Evolutionary conservation across 768 basidiomycete species (phyloP), one percentile per base, ranked within the genome.

Genomic region (Pleurotus eryngii): DNA sequence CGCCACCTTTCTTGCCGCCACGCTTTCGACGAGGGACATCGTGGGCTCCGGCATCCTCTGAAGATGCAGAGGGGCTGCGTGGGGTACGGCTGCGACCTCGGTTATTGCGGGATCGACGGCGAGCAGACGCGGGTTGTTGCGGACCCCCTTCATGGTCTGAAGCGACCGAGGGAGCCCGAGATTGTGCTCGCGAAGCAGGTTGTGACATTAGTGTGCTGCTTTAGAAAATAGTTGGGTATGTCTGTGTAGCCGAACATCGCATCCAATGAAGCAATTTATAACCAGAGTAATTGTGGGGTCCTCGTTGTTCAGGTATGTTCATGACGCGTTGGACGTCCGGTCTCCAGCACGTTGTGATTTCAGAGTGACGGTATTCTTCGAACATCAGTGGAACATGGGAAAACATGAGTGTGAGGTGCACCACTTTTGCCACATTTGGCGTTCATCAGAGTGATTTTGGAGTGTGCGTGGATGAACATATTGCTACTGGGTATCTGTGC

Each of bases 61-160:
- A 20, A 49, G 45, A 51, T 6, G 57, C 40, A 5, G 61, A 61
- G n/a, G 47, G 51, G 35, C 59, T 59, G 14, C 63, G 54, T 5
- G 57, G 55, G 22, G 57, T 49, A 22, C 59, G 63, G 38, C 61
- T 62, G 49, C 64, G 64, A 11, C 64, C 60, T 8, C 63, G 49
- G 26, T 59, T 55, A 7, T 51, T 45, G 11, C 47, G 55, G 24
- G 55, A 46, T 14, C 42, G 27, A 27, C 20, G 22, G 30, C 46
- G 35, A 49, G 56, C 30, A 49, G 30, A 35, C 30, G 17, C 20
- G 3, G 49, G 14, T 37, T 51, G 46, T 18, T 46, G 46, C 30
- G 56, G 56, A n/a, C 30, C 30, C 8, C 38, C 56, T 30, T 49
- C 56, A 12, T 39, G 56, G 48, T 57, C 56, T 15, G 53, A 55